Evolutionary conservation across 2,329 filamentous ascomycete genomes (phyloP), one percentile per base, ranked within the genome.

Genomic region (Emmonsiellopsis sp.): DNA sequence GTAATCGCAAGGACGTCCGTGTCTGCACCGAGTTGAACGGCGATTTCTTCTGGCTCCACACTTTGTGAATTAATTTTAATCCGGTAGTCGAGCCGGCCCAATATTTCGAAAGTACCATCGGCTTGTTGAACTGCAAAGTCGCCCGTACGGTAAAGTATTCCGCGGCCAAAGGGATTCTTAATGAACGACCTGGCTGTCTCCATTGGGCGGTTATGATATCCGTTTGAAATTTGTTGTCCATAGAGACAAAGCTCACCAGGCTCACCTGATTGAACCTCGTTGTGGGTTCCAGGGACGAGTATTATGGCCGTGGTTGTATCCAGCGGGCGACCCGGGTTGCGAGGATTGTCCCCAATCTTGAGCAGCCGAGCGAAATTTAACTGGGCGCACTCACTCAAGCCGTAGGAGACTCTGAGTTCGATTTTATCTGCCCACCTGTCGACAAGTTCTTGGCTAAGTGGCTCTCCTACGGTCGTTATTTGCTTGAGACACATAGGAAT

Each of bases 1-100:
- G 34, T 39, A 11, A 36, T 21, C 37, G 37, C 34, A 39, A 40
- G 39, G 34, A 49, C 46, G 21, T 49, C 36, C 4, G 17, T 14
- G 31, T 49, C 34, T 31, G 27, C 14, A 31, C 39, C 34, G n/a
- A 51, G 37, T n/a, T 27, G 21, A 21, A 36, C 27, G 42, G 66
- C 65, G 21, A 77, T 63, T 6, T 78, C 76, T 2, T 59, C 56
- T 2, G 78, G 60, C 11, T 79, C 74, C 21, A 77, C 67, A 1
- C 53, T 51, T 39, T 62, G 57, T 21, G 49, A 52, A 40, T 49
- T 43, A 14, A 59, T 53, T 52, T 58, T 52, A 9, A 59, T 31
- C 40, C 56, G 54, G 6, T 49, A 52, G 33, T 56, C 53, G 33
- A 48, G 48, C n/a, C 49, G 49, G 14, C 58, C 57, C 10, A 60